Evolutionary conservation across 1,139 yeast genomes (phyloP).

Genomic region (Geotrichum cucujoidarum): DNA sequence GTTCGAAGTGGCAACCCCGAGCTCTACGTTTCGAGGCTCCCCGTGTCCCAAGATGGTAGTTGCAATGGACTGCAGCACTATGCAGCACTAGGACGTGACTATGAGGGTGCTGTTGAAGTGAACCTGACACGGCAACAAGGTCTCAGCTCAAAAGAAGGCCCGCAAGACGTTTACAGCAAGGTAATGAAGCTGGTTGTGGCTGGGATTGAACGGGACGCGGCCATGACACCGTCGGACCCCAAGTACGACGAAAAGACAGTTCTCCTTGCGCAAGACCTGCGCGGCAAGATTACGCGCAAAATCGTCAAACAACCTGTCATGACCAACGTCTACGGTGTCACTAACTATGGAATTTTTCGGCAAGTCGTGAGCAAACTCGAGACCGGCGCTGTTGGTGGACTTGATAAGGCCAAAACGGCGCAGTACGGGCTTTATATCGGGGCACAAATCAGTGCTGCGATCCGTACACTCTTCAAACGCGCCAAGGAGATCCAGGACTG

Average conservation of each 20-base stretch:
- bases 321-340: slow-evolving; percentile 96
- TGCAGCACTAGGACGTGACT: slow-evolving; percentile 69
- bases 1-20: slow-evolving; percentile 15
- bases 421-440: slow-evolving; percentile 57
- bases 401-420: slow-evolving; percentile 2
- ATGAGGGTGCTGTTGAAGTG: slow-evolving; percentile 63
- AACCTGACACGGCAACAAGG: slow-evolving; percentile 44
- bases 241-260: slow-evolving; percentile 4
- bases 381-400: slow-evolving; percentile 26
- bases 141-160: slow-evolving; percentile 32
- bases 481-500: slow-evolving; percentile 90
- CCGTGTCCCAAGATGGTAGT: slow-evolving; percentile 71
- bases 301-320: slow-evolving; percentile 91
- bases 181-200: slow-evolving; percentile 53
- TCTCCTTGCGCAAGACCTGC: slow-evolving; percentile 45
- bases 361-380: slow-evolving; percentile 50
- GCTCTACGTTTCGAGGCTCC: slow-evolving; percentile 48
- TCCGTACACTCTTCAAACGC: slow-evolving; percentile 72
- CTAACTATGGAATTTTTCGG: slow-evolving; percentile 75
- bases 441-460: slow-evolving; percentile 64
- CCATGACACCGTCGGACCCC: background rate
- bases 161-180: slow-evolving; percentile 59
- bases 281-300: slow-evolving; percentile 65
- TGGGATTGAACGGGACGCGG: slow-evolving; percentile 46
- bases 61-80: slow-evolving; percentile 75